Base-by-base conservation (phyloP, 2,329 filamentous ascomycete genomes). In the Sporothrix pallida region DNA sequence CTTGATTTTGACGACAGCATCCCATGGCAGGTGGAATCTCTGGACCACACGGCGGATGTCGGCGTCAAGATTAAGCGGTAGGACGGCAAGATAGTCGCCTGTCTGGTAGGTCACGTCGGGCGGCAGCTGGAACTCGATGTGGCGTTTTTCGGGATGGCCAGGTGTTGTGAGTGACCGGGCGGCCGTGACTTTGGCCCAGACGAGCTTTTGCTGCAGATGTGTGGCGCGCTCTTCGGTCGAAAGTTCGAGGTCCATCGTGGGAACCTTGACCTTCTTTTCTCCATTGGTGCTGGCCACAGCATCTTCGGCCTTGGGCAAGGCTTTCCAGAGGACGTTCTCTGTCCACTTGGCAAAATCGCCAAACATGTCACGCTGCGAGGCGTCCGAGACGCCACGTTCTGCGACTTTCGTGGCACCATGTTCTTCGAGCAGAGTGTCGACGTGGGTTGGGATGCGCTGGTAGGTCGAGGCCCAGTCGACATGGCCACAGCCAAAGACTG, bases 71-170 rank as follows among this genome's bases (percentile, higher is more conserved):
- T 95, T 95, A 42, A 92, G 82, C 0, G 93, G 92, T 0, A 94
- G 83, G 3, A 94, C 84, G 0, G 91, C 91, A 0, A 95, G 86
- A 78, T 95, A 95, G 79, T 95, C 93, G 10, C 92, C 93, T 3
- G 91, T 87, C 50, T 87, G 86, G 81, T 94, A 95, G 0, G 85
- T 86, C 84, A 89, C 86, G 72, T 87, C 88, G 0, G 86, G 87
- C 0, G 92, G 92, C 0, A 95, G 84, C 74, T 88, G 87, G 42
- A 94, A 88, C 74, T 89, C 88, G 23, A 93, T 86, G 75, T 91
- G 86, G 26, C 88, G 87, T 83, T 88, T 94, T 12, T 72, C 60
- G 20, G n/a, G 20, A 46, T 17, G 48, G 2, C 67, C 58, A 42
- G 50, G 63, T 0, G 70, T 74, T 0, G 77, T 89, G 44, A 93